These are phyloP conservation scores for Alloteropsis angusta DNA, from an alignment of 202 grass and related monocot genomes.

Conservation along the genomic window DNA sequence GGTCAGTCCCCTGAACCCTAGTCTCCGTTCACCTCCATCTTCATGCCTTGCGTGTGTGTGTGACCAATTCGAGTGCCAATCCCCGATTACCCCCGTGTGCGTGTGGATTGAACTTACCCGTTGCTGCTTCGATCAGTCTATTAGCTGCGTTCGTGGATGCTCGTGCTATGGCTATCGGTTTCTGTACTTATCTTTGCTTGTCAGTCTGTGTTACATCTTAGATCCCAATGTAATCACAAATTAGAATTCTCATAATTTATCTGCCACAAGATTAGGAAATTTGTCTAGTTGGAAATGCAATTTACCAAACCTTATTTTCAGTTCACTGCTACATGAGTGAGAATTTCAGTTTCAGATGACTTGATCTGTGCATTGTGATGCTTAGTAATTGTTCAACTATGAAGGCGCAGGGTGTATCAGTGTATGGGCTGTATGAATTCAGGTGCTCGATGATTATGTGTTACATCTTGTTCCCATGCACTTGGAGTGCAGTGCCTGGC, in stretches of 20 bases:
- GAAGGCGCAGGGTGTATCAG: not conserved
- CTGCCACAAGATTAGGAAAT: not conserved
- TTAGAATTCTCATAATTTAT: not conserved
- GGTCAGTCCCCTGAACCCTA: conserved; percentile 32
- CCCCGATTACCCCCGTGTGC: not conserved
- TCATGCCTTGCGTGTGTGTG: not conserved
- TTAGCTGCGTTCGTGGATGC: not conserved
- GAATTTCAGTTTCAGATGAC: not conserved
- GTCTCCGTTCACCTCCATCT: not conserved
- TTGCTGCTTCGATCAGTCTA: not conserved
- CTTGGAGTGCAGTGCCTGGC: not conserved
- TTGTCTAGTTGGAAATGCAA: not conserved
- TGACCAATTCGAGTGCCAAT: not conserved
- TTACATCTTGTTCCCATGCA: not conserved
- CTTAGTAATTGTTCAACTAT: not conserved
- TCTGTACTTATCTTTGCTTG: not conserved
- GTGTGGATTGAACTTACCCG: not conserved
- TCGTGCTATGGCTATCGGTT: not conserved
- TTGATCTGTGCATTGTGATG: not conserved
- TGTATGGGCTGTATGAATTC: not conserved
- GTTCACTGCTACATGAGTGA: not conserved
- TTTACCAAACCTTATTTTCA: not conserved
- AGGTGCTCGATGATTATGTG: not conserved
- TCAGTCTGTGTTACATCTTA: not conserved
- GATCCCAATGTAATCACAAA: not conserved